Evolutionary conservation across 2,329 filamentous ascomycete species (phyloP).

Genomic region (Ophiostoma novo-ulmi): DNA sequence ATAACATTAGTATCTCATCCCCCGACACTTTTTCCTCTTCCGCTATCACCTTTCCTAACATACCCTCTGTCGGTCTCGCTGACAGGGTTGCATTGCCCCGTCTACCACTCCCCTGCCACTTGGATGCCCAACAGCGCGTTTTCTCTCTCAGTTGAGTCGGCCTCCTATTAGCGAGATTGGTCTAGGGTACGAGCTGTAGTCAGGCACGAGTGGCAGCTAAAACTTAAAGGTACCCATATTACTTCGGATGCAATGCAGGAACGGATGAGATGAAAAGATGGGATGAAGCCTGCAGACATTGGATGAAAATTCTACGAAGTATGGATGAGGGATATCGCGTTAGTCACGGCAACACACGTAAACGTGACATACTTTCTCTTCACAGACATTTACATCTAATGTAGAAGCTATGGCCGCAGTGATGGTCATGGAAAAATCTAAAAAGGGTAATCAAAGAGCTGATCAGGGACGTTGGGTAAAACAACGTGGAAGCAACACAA

Average conservation of each 20-base stretch:
- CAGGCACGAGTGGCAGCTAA: background rate
- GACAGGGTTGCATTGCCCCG: conserved; percentile 7
- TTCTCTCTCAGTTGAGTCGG: background rate
- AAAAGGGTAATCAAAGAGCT: background rate
- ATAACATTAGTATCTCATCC: background rate
- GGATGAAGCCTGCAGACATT: background rate
- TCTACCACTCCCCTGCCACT: background rate
- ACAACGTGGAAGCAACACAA: background rate
- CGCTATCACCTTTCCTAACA: background rate
- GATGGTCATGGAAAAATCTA: background rate
- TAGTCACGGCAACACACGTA: background rate
- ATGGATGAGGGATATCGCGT: background rate
- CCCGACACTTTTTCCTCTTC: background rate
- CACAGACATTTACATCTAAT: background rate
- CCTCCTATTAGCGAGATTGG: conserved; percentile 3
- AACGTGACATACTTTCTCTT: background rate
- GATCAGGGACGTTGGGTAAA: conserved; percentile 1
- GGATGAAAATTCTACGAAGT: background rate
- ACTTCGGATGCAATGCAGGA: background rate
- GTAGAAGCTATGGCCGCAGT: conserved; percentile 2
- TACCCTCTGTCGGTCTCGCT: background rate
- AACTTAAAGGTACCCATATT: background rate
- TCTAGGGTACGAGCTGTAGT: background rate
- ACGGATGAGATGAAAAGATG: background rate
- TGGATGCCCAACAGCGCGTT: conserved; percentile 1